Base-by-base conservation (phyloP, 2,329 filamentous ascomycete species). In the Fusarium proliferatum region DNA sequence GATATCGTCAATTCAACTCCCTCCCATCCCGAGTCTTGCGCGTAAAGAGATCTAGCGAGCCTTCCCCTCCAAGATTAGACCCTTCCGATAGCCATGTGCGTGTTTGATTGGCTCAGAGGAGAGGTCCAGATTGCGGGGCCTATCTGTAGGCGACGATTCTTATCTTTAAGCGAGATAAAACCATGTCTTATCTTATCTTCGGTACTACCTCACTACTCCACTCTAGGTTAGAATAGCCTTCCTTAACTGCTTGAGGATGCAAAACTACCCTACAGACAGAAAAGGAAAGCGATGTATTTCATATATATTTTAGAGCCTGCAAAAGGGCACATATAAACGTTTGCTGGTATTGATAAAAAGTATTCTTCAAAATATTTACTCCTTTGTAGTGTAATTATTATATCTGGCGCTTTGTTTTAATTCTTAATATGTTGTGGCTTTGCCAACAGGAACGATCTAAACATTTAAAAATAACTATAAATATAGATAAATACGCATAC, bases 241-340 rank as follows among this genome's bases (percentile, higher is more conserved):
- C 15, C 21, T 33, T 8, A 9, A 28, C 30, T 33, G 30, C 30
- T 5, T 4, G 6, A 2, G 16, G 4, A 34, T 23, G 2, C 0
- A 6, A 8, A 8, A 36, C 16, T 52, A 52, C 49, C 30, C 49
- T 52, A 6, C 1, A 52, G n/a, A 15, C 2, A 21, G 12, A 15
- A 19, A 36, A 9, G 2, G 15, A 23, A 2, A 19, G 16, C 0
- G 0, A 23, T n/a, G n/a, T n/a, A n/a, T n/a, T n/a, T n/a, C n/a
- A 10, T 8, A 7, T 13, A 19, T 2, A 2, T 0, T 3, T 16
- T 19, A 33, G 0, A 6, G 3, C 10, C 2, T 23, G 5, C 6
- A 5, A 3, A 3, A 33, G 3, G 8, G 13, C 2, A 2, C 0
- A 6, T 19, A 13, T 33, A 9, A 34, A 2, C 0, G 2, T 9